Percentiles rank a stretch among this genome's conserved stretches.
Conservation (phyloP, 495 filamentous ascomycete species). For the Penicillium argentinense region DNA sequence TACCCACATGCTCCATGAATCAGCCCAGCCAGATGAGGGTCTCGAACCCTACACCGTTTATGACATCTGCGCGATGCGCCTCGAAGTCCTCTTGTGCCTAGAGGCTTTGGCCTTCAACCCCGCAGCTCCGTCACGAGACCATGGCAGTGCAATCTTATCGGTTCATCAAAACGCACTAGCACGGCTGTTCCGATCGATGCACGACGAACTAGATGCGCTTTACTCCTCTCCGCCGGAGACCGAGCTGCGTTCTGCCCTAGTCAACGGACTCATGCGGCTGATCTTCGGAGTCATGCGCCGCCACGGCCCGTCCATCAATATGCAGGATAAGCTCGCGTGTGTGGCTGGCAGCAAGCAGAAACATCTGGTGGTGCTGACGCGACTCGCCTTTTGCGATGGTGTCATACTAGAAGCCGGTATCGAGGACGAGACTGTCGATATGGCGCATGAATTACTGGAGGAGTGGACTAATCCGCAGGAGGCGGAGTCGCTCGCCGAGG, state of each 20-base stretch:
- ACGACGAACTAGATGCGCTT: slow-evolving; percentile 60
- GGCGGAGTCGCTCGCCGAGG: slow-evolving; percentile 61
- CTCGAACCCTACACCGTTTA: slow-evolving; percentile 45
- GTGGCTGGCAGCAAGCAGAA: slow-evolving; percentile 64
- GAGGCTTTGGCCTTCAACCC: slow-evolving; percentile 47
- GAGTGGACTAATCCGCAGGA: slow-evolving; percentile 67
- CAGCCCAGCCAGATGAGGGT: slow-evolving; percentile 47
- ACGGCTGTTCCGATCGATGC: slow-evolving; percentile 60
- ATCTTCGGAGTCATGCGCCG: slow-evolving; percentile 57
- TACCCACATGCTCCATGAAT: slow-evolving; percentile 58
- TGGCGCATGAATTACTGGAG: slow-evolving; percentile 64
- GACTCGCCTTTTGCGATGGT: slow-evolving; percentile 67
- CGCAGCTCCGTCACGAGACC: slow-evolving; percentile 32
- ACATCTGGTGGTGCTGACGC: slow-evolving; percentile 61
- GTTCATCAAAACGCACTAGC: slow-evolving; percentile 55
- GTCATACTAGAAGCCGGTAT: slow-evolving; percentile 63
- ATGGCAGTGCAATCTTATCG: slow-evolving; percentile 54
- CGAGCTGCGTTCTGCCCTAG: slow-evolving; percentile 40
- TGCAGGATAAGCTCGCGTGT: slow-evolving; percentile 56
- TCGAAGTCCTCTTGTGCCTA: slow-evolving; percentile 57
- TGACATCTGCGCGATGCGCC: slow-evolving; percentile 56
- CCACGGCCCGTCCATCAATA: slow-evolving; percentile 48
- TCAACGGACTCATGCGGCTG: slow-evolving; percentile 63
- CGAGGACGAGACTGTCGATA: slow-evolving; percentile 64
- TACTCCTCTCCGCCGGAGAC: slow-evolving; percentile 53